Evolutionary conservation across 352 stramenopile species (phyloP).

Genomic region (Phytophthora sp.): DNA sequence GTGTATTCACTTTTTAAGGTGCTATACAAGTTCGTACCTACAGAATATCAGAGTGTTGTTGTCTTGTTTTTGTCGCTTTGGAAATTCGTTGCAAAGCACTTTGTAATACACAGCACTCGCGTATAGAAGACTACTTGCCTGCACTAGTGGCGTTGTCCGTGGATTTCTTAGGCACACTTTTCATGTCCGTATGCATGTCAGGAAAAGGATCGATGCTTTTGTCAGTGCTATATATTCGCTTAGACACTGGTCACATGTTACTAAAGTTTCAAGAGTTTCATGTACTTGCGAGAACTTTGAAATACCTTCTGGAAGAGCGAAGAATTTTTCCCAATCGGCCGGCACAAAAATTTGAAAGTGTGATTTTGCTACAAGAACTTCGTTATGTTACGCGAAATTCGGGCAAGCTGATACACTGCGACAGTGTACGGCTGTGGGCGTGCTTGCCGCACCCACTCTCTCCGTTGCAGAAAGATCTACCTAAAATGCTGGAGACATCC

Average conservation of each 20-base stretch:
- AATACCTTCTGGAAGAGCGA: not conserved
- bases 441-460: not conserved
- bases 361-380: not conserved
- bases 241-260: not conserved
- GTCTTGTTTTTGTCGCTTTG: not conserved
- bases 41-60: not conserved
- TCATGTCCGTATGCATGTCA: not conserved
- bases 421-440: not conserved
- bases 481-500: not conserved
- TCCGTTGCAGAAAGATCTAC: not conserved
- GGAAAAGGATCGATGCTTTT: not conserved
- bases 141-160: not conserved
- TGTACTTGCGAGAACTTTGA: not conserved
- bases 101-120: not conserved
- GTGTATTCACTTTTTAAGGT: not conserved
- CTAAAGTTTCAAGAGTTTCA: not conserved
- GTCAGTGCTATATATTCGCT: not conserved
- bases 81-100: not conserved
- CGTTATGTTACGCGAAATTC: not conserved
- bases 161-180: not conserved
- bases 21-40: not conserved
- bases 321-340: not conserved
- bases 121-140: not conserved
- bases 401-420: no score
- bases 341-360: not conserved